These are phyloP conservation scores for Raddia guianensis DNA, from an alignment of 176 grass and related monocot genomes.

Conservation along the genomic window DNA sequence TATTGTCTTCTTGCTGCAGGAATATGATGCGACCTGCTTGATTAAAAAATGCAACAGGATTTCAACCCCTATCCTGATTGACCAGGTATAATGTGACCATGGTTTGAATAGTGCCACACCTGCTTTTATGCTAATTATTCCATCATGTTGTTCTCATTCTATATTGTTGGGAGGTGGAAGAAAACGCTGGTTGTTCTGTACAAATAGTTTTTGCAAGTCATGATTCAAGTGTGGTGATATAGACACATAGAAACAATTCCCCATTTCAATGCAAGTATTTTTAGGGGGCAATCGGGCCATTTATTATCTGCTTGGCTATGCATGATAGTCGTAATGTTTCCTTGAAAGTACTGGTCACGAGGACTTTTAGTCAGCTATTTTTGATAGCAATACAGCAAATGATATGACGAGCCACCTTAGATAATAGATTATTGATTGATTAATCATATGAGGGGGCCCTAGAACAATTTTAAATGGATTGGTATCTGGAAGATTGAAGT, in stretches of 20 bases:
- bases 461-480: not conserved
- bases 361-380: not conserved
- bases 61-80: constrained; percentile 83
- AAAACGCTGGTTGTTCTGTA: not conserved
- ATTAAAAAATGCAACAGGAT: constrained; percentile 65
- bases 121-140: not conserved
- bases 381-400: not conserved
- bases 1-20: constrained; percentile 50
- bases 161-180: not conserved
- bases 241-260: not conserved
- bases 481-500: not conserved
- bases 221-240: not conserved
- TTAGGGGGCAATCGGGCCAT: too few relatives aligned
- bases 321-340: not conserved
- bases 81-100: constrained; percentile 65
- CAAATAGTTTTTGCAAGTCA: not conserved
- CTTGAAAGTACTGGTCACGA: constrained; percentile 8
- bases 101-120: not conserved
- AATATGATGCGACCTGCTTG: constrained; percentile 82
- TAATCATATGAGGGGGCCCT: not conserved
- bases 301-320: not conserved
- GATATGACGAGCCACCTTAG: not conserved
- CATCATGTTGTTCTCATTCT: constrained; percentile 1
- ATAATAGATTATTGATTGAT: constrained; percentile 17
- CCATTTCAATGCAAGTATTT: not conserved